These are phyloP conservation scores for Cyberlindnera americana DNA, from an alignment of 805 yeast genomes.

Conservation along the genomic window DNA sequence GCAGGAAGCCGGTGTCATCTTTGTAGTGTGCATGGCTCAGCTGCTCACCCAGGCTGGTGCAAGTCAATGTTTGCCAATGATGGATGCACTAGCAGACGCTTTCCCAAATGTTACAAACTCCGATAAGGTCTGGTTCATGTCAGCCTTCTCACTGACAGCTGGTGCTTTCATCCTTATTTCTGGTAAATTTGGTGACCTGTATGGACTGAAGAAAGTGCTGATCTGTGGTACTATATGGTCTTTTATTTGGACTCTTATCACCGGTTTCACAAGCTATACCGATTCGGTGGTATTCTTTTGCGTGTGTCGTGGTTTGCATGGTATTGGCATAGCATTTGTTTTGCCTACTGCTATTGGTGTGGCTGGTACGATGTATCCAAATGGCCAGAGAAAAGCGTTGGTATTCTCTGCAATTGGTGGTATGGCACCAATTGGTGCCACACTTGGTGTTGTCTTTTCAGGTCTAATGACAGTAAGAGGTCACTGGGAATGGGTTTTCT, in stretches of 20 bases:
- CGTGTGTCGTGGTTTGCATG: constrained; percentile 55
- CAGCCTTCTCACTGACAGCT: constrained; percentile 64
- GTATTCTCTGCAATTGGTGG: constrained; percentile 56
- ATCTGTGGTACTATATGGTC: constrained; percentile 54
- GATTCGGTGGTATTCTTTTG: constrained; percentile 47
- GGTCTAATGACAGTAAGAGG: constrained; percentile 42
- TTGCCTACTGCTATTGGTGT: constrained; percentile 61
- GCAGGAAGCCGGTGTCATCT: constrained; percentile 29
- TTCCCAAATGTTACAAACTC: constrained; percentile 29
- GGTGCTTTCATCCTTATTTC: constrained; percentile 69
- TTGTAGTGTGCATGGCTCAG: constrained; percentile 34
- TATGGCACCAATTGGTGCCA: constrained; percentile 59
- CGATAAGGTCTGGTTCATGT: constrained; percentile 60
- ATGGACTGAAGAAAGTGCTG: constrained; percentile 57
- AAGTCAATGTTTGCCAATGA: constrained; percentile 35
- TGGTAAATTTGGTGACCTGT: constrained; percentile 70
- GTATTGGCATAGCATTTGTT: constrained; percentile 56
- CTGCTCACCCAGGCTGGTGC: constrained; percentile 39
- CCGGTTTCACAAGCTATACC: constrained; percentile 54
- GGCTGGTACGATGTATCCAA: constrained; percentile 42
- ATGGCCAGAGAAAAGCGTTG: constrained; percentile 46
- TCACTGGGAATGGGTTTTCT: constrained; percentile 51
- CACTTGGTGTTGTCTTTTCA: constrained; percentile 48
- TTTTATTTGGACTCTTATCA: constrained; percentile 53
- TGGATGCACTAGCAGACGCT: constrained; percentile 32